phyloP scores from a whole-genome alignment of 2,329 filamentous ascomycete species.

The Aspergillus eucalypticola region DNA sequence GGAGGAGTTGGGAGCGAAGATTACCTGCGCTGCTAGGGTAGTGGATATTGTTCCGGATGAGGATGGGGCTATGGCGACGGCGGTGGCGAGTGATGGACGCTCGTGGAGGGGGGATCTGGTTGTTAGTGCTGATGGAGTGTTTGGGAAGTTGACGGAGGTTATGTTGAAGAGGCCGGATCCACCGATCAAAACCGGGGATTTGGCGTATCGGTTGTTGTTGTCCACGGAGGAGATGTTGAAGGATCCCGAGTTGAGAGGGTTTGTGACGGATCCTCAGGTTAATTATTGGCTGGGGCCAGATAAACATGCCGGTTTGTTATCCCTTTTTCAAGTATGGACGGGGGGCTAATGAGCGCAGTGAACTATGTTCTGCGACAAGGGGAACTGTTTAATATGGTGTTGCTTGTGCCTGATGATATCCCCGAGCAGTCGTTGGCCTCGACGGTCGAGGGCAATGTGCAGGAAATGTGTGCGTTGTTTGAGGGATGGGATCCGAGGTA shows the following conservation, averaged over 20 bases:
- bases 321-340: fast-evolving
- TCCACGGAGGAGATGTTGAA: conserved; percentile 51
- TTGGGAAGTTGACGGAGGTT: conserved; percentile 42
- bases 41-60: conserved; percentile 36
- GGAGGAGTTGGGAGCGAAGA: conserved; percentile 48
- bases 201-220: conserved; percentile 58
- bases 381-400: conserved; percentile 51
- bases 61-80: conserved; percentile 39
- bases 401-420: conserved; percentile 65
- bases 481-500: conserved; percentile 59
- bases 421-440: conserved; percentile 53
- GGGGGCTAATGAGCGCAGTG: conserved; percentile 34
- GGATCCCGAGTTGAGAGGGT: conserved; percentile 47
- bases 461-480: conserved; percentile 57
- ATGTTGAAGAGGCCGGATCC: conserved; percentile 49
- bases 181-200: conserved; percentile 55
- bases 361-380: conserved; percentile 63
- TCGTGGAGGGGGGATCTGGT: conserved; percentile 28
- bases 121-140: conserved; percentile 31
- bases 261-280: conserved; percentile 51
- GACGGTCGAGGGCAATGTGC: conserved; percentile 51
- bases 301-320: conserved; percentile 45
- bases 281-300: conserved; percentile 58
- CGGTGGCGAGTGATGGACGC: conserved; percentile 31
- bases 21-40: conserved; percentile 50